These are phyloP conservation scores for Pestalotiopsis fici DNA, from an alignment of 2,329 filamentous ascomycete genomes.

Conservation along the genomic window DNA sequence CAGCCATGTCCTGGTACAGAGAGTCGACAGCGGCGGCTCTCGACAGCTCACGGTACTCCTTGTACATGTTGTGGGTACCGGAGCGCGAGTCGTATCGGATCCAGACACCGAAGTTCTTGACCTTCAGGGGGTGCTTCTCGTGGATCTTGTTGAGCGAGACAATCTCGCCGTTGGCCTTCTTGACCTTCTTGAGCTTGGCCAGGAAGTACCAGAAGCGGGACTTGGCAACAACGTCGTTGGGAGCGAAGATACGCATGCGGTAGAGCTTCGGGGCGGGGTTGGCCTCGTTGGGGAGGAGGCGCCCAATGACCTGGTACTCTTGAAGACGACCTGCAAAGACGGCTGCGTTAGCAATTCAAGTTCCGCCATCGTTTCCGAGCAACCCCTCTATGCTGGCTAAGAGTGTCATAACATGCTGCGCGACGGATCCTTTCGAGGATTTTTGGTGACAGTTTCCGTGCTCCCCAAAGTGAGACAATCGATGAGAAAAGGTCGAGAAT, in stretches of 20 bases:
- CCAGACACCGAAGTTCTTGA: slow-evolving; percentile 99
- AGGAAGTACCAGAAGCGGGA: slow-evolving; percentile 99
- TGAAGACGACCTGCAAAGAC: slow-evolving; percentile 84
- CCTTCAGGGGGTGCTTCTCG: slow-evolving; percentile 99
- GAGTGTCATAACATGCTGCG: neutral
- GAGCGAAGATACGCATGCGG: slow-evolving; percentile 99
- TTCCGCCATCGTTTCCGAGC: slow-evolving; percentile 11
- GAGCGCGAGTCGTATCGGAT: slow-evolving; percentile 99
- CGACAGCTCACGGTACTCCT: slow-evolving; percentile 99
- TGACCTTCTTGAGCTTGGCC: slow-evolving; percentile 98
- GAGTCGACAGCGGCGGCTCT: slow-evolving; percentile 93
- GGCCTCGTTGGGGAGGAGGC: slow-evolving; percentile 95
- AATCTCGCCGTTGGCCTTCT: slow-evolving; percentile 99
- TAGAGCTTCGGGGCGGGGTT: slow-evolving; percentile 98
- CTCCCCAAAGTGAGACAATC: neutral
- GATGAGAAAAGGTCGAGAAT: neutral
- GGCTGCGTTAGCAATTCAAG: slow-evolving; percentile 31
- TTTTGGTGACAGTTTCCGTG: neutral
- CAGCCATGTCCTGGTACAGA: slow-evolving; percentile 99
- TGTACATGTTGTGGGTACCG: slow-evolving; percentile 99
- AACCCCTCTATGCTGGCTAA: neutral
- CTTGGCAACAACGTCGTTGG: slow-evolving; percentile 98
- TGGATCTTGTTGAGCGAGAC: slow-evolving; percentile 95
- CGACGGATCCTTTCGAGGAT: neutral
- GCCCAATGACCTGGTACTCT: slow-evolving; percentile 99